Evolutionary conservation across 2,329 filamentous ascomycete species (phyloP), one percentile per base, ranked within the genome.

Genomic region (Ophiostoma ulmi): DNA sequence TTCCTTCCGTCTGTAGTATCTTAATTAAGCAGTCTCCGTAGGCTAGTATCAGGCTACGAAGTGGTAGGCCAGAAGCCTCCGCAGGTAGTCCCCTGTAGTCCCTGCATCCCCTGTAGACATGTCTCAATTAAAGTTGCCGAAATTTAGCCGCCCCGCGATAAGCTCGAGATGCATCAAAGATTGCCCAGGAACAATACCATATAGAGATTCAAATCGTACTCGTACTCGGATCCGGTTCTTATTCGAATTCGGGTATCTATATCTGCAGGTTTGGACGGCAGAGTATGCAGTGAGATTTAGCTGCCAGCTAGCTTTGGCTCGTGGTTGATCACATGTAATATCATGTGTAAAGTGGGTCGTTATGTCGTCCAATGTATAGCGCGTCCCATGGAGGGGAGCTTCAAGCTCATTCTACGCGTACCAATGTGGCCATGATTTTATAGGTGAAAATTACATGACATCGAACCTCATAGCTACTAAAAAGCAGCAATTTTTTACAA

Each of bases 321-420:
- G 1, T 10, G 10, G 17, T 11, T 2, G 10, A 13, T 64, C 63
- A 65, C 63, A 20, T 65, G 35, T 35, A 26, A 26, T 17, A 4
- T 22, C 58, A 63, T 35, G 58, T 63, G 58, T 7, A 17, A 17
- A 35, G 26, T 63, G 58, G 58, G 58, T 14, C 52, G 1, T 2
- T 22, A 5, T 35, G 5, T 35, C 26, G 26, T 31, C 26, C 55
- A 61, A 61, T 61, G 52, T n/a, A 22, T 31, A 31, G 31, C 31
- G 31, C 55, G 55, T 61, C 55, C 22, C 55, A 13, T 61, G 55
- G 55, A 61, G 26, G 55, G 58, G 52, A 58, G 52, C 52, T 58
- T 17, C 52, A 58, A 63, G 58, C 58, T 63, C 52, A n/a, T 48
- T 58, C 58, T 36, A 26, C 58, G 26, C 58, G 26, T 63, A 63